Evolutionary conservation across 495 filamentous ascomycete genomes (phyloP), one percentile per base, ranked within the genome.

Genomic region (Hypoxylon fragiforme): DNA sequence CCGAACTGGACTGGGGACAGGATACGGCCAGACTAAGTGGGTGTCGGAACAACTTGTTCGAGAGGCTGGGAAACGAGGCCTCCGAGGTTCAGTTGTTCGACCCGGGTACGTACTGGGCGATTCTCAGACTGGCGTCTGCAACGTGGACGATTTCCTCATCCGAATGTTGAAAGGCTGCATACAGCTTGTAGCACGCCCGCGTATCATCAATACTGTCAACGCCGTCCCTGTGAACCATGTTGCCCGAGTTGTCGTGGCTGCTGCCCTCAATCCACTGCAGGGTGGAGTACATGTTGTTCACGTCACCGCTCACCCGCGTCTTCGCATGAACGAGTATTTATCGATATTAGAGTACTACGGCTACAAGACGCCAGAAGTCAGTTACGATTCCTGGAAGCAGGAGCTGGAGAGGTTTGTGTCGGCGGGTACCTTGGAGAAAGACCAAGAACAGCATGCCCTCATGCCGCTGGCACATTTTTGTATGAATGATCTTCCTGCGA

Each of bases 111-210:
- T 97, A 2, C 77, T 86, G 5, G 94, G 92, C 18, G 87, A 92
- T 58, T 81, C 84, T 3, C 68, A 72, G 37, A 85, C 82, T 11
- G 91, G 91, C 13, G 82, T 86, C 15, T 85, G 83, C 54, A 91
- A 86, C 70, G 90, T 87, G 7, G 92, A 97, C 64, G 92, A 97
- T 71, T 97, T 97, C 77, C 75, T 97, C 16, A 81, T 96, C 44
- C 87, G 94, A 39, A 81, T 97, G 79, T 66, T 87, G 28, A 96
- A 96, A 72, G 92, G 90, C 37, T 95, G 90, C 55, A 80, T 95
- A 39, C 94, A 98, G 67, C 74, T 96, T 0, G 71, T 69, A 0
- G 72, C 77, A 19, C 81, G 87, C 1, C 94, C 94, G 0, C 77
- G 81, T 50, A 91, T 98, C 57, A 65, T 75, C 70, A 98, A 96